Base-by-base conservation (phyloP, 352 stramenopile species). In the Plasmopara halstedii region DNA sequence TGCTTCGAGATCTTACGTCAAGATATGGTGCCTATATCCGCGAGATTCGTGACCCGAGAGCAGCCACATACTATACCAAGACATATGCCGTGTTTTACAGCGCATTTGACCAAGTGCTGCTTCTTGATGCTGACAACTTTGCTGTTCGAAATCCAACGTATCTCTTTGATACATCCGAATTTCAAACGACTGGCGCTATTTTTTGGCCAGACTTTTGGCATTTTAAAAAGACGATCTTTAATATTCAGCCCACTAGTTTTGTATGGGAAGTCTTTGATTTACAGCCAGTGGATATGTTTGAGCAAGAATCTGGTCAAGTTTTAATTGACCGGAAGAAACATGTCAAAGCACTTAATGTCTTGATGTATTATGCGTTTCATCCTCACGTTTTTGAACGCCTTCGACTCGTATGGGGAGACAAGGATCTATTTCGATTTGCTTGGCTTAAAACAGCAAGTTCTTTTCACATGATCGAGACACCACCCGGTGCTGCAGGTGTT, bases 151-250 rank as follows among this genome's bases (percentile, higher is more conserved):
- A 92, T 27, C 80, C 80, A 14, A 83, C 58, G 10, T 85, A 73
- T 33, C 58, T 89, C 2, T 89, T 92, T 21, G 63, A 71, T 2
- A 67, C 60, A 7, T 18, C 32, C 1, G 54, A 82, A 45, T 91
- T 84, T 34, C 34, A 33, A 9, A 17, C 38, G 25, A 70, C 51
- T 0, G 79, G 79, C 0, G 76, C 79, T 5, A 53, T 91, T 7
- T 91, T 91, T 56, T 91, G 79, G 79, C 79, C 79, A 4, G 79
- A 91, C 35, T 91, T 81, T 47, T 91, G 79, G 79, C 61, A 62
- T 6, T 52, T 71, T 0, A 60, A 63, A 27, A 70, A 82, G 25
- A 87, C 77, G 7, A 85, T 88, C 17, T 91, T 91, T 53, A 83
- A 87, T 48, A 72, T 91, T 33, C 73, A 87, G 29, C 46, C 46